Evolutionary conservation across 257 asterid genomes (phyloP).

Genomic region (Nicotiana undulata): DNA sequence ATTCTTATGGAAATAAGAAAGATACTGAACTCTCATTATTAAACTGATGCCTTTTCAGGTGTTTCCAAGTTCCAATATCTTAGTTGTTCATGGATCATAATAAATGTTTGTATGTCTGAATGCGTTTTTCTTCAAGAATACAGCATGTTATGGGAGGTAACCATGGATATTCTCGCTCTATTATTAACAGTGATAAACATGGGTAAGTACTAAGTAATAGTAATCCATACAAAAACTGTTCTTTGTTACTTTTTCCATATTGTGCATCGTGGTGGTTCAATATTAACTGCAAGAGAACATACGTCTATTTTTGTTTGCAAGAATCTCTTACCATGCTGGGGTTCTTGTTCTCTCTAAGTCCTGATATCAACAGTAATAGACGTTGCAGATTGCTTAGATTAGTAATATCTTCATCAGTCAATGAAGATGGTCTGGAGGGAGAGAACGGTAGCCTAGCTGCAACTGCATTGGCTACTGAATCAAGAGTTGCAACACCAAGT

Average conservation of each 20-base stretch:
- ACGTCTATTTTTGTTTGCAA: neutral
- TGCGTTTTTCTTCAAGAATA: neutral
- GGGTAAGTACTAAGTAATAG: neutral
- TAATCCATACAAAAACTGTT: neutral
- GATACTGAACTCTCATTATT: neutral
- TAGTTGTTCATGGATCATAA: neutral
- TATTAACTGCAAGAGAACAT: neutral
- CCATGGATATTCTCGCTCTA: neutral
- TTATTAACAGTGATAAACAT: neutral
- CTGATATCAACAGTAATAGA: slow-evolving; percentile 57
- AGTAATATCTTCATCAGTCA: slow-evolving; percentile 72
- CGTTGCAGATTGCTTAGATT: slow-evolving; percentile 72
- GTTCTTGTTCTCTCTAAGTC: slow-evolving; percentile 34
- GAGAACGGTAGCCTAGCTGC: slow-evolving; percentile 50
- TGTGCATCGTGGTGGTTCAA: neutral
- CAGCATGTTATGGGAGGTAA: neutral
- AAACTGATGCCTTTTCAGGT: neutral
- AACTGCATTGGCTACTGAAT: slow-evolving; percentile 47
- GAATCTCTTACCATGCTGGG: slow-evolving; percentile 33
- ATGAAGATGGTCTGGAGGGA: slow-evolving; percentile 35
- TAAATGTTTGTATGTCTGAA: neutral
- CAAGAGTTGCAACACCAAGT: slow-evolving; percentile 69
- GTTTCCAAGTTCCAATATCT: neutral
- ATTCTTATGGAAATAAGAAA: neutral
- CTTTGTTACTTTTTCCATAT: neutral